Percentiles rank a stretch among this genome's conserved stretches.
Conservation (phyloP, 805 yeast species). For the Barnettozyma botsteinii region DNA sequence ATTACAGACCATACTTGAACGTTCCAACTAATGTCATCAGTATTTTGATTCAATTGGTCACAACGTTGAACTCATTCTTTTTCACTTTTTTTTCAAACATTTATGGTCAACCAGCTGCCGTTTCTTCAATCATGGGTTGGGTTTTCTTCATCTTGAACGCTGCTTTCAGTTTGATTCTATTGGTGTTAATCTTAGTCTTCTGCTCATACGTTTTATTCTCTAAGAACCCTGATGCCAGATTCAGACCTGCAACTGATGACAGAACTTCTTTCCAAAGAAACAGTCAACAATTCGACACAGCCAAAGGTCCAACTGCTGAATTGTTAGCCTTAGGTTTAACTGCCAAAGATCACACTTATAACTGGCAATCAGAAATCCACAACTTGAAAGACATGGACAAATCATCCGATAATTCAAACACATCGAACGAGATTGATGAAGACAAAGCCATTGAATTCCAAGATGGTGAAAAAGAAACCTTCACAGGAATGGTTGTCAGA, state of each 20-base stretch:
- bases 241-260: conserved; percentile 86
- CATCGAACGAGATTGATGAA: conserved; percentile 18
- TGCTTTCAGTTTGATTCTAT: conserved; percentile 71
- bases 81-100: conserved; percentile 82
- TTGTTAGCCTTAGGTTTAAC: conserved; percentile 71
- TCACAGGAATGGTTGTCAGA: conserved; percentile 39
- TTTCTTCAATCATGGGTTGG: conserved; percentile 86
- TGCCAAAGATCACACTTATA: conserved; percentile 72
- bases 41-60: conserved; percentile 66
- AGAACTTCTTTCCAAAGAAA: conserved; percentile 78
- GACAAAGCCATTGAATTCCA: conserved; percentile 28
- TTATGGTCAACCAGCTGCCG: conserved; percentile 75
- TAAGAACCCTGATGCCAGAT: conserved; percentile 84
- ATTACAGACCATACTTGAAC: conserved; percentile 71
- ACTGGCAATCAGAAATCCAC: conserved; percentile 60
- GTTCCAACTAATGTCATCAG: conserved; percentile 74
- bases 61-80: conserved; percentile 72
- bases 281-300: conserved; percentile 24
- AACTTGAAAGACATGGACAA: conserved; percentile 17
- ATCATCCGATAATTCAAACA: conserved; percentile 10
- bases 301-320: conserved; percentile 38
- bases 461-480: conserved; percentile 30
- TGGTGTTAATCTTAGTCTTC: conserved; percentile 64
- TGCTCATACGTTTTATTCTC: conserved; percentile 58
- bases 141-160: conserved; percentile 85